Base-by-base conservation (phyloP, 2,329 filamentous ascomycete species). In the Bipolaris gigantea region DNA sequence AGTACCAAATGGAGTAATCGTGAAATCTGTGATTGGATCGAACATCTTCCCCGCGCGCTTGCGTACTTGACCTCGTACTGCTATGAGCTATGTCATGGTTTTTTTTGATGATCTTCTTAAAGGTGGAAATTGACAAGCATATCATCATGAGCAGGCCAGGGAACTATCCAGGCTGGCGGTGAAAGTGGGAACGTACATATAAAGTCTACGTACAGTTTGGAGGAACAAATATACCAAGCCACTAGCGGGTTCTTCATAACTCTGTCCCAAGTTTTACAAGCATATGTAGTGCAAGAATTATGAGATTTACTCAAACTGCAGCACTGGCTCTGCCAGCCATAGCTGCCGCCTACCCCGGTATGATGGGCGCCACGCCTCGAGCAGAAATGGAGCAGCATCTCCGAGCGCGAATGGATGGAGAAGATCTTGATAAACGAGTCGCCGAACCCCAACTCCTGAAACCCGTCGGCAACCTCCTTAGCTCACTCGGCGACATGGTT, bases 281-380 rank as follows among this genome's bases (percentile, higher is more conserved):
- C 27, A 5, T 2, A 2, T 11, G 27, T 11, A 25, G 4, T 34
- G n/a, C 34, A 16, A 25, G 10, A 38, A 53, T 34, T 16, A 64
- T 64, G 61, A 62, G 55, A 42, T 51, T 60, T n/a, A 53, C 45
- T 16, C 44, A 52, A 50, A 44, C 43, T 19, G 21, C 49, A 8
- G 30, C 52, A 7, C 50, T 63, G 40, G 59, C 55, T 33, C 43
- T 64, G 33, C 59, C 57, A 48, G 57, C 59, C 32, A 19, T 62
- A 34, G 53, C 51, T 15, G 41, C 44, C 10, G 61, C 57, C 45
- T 62, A 52, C 51, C 61, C 61, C 11, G 55, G 55, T n/a, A 64
- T 62, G 57, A 55, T 55, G 48, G 54, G 57, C 15, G 53, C 49
- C 19, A 34, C 41, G 10, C 62, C 61, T n/a, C 56, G 60, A 38